Evolutionary conservation across 768 basidiomycete species (phyloP), one percentile per base, ranked within the genome.

Genomic region (Leccinum sublutescens): DNA sequence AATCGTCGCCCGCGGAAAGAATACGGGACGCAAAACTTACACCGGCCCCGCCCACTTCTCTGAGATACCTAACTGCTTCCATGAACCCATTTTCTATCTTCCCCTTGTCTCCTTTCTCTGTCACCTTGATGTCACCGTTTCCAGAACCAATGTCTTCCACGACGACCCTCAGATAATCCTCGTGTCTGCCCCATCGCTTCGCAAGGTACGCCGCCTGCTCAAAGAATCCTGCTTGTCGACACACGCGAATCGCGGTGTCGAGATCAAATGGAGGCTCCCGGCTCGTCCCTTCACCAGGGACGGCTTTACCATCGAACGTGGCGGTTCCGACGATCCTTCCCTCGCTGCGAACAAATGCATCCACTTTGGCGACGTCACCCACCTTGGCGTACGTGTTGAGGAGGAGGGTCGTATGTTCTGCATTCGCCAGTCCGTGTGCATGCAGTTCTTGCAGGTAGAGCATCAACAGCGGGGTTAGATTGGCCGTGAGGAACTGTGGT

Each of bases 321-420:
- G 57, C 55, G 2, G 56, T 55, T 3, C 67, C 67, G 1, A 73
- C 68, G 15, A 83, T 78, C 47, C 80, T 77, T 1, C 91, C 86
- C 69, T 94, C 93, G 3, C 92, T 87, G 72, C 91, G 93, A 76
- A 99, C 91, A 73, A 99, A 99, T 59, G 80, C 85, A 66, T 98
- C 93, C 2, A 98, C 82, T 12, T 94, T 86, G 2, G 85, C 73
- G 15, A 94, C 86, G 66, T 99, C 97, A 60, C 94, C 93, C 21
- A 97, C 87, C 71, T 98, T 98, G 54, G 97, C 97, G 74, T 97
- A 98, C 6, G 95, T 95, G 71, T 98, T 98, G 25, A 99, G 84
- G 4, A 99, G 82, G 8, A 99, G 85, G 0, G 97, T 98, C 0
- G 97, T 99, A 68, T 98, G 96, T 66, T 98, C 95, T 0, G 93